These are phyloP conservation scores for Cordyceps tenuipes DNA, from an alignment of 2,329 filamentous ascomycete species.

Conservation along the genomic window DNA sequence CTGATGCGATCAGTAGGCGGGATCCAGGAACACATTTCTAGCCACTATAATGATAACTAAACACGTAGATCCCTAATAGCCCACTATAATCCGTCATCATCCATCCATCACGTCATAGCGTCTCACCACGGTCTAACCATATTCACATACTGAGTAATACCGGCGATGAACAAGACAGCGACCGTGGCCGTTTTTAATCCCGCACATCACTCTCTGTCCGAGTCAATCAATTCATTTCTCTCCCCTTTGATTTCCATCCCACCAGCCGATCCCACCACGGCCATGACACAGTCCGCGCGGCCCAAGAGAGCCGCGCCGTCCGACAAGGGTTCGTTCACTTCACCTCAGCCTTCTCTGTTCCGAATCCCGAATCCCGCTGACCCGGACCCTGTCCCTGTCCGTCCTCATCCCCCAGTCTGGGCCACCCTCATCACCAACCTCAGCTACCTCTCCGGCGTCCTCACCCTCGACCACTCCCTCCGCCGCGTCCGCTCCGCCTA, in stretches of 20 bases:
- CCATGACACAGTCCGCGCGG: background rate
- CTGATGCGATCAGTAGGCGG: too few relatives aligned
- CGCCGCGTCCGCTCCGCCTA: slow-evolving; percentile 57
- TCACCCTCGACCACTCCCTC: slow-evolving; percentile 73
- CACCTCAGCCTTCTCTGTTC: background rate
- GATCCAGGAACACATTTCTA: too few relatives aligned
- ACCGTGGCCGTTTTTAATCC: background rate
- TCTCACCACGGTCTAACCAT: background rate
- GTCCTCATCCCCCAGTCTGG: slow-evolving; percentile 66
- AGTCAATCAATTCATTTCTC: too few relatives aligned
- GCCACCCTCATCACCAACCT: slow-evolving; percentile 80
- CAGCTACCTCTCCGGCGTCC: slow-evolving; percentile 70
- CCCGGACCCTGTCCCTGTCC: too few relatives aligned
- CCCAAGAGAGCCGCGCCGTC: background rate
- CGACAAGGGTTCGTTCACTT: background rate
- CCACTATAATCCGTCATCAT: background rate
- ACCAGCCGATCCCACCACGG: background rate
- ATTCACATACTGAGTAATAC: background rate
- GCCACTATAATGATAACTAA: too few relatives aligned
- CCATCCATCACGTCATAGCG: background rate
- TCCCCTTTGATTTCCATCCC: too few relatives aligned
- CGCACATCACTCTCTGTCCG: background rate
- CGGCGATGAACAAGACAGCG: background rate
- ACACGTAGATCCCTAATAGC: too few relatives aligned
- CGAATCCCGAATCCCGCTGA: background rate